A percentile compares a stretch with the other conserved stretches of the same genome.
These are phyloP conservation scores for Sporothrix humicola DNA, from an alignment of 2,329 filamentous ascomycete genomes.

Conservation along the genomic window DNA sequence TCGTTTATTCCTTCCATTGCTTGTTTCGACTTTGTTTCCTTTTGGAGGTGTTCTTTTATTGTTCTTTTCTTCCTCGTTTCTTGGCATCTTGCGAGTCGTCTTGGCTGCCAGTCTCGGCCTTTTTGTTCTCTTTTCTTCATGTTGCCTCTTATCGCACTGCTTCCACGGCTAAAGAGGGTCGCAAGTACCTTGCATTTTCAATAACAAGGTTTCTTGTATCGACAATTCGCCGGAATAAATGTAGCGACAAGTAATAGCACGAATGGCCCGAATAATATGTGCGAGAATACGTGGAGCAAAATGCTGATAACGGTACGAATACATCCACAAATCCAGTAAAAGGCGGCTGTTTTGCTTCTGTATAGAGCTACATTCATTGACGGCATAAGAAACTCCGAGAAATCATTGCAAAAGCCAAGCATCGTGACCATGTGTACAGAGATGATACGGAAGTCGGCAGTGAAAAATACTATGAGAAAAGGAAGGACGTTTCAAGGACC, in stretches of 20 bases:
- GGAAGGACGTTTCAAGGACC: too few relatives aligned
- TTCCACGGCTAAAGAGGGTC: background rate
- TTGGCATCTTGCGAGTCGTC: conserved; percentile 8
- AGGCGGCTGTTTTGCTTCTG: too few relatives aligned
- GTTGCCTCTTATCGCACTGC: background rate
- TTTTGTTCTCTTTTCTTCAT: background rate
- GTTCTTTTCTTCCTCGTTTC: background rate
- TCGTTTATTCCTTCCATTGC: conserved; percentile 8
- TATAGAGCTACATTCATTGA: too few relatives aligned
- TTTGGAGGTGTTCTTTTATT: too few relatives aligned
- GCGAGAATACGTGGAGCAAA: background rate
- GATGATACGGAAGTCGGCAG: too few relatives aligned
- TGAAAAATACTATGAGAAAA: too few relatives aligned
- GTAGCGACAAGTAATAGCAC: background rate
- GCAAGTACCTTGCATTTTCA: background rate
- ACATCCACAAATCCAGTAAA: too few relatives aligned
- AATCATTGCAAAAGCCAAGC: too few relatives aligned
- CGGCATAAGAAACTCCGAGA: too few relatives aligned
- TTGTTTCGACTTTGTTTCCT: background rate
- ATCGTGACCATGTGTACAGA: too few relatives aligned
- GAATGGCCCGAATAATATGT: background rate
- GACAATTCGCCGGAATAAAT: background rate
- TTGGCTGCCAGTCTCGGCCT: background rate
- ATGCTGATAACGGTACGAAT: too few relatives aligned
- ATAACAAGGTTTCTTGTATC: background rate